phyloP scores from a whole-genome alignment of 1,284 basidiomycete genomes.

The Paramarasmius palmivorus region DNA sequence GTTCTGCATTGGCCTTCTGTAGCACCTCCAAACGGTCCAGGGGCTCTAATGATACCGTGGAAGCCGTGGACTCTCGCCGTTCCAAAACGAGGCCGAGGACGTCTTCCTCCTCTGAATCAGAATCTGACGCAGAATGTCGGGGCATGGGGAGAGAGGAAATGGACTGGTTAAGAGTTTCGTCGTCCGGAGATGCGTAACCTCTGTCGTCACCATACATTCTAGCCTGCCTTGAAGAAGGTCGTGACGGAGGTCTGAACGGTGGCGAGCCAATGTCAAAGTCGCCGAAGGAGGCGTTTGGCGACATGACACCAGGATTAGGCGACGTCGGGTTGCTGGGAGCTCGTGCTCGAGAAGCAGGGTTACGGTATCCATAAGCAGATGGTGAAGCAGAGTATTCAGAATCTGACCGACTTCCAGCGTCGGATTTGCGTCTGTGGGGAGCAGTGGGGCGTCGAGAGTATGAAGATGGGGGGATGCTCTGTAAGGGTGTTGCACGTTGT shows the following conservation, averaged over 20 bases:
- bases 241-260: constrained; percentile 37
- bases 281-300: constrained; percentile 1
- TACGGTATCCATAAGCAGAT: constrained; percentile 2
- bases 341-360: constrained; percentile 42
- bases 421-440: constrained; percentile 11
- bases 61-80: constrained; percentile 49
- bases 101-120: constrained; percentile 47
- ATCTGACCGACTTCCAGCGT: constrained; percentile 64
- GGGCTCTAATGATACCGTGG: constrained; percentile 63
- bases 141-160: constrained; percentile 38
- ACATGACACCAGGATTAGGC: constrained; percentile 31
- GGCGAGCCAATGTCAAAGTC: constrained; percentile 31
- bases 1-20: constrained; percentile 71
- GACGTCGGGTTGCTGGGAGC: constrained; percentile 69
- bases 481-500: constrained; percentile 11
- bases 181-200: constrained; percentile 40
- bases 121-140: constrained; percentile 15
- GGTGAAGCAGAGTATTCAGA: constrained; percentile 54
- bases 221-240: constrained; percentile 49
- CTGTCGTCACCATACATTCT: constrained; percentile 44
- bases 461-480: constrained; percentile 9
- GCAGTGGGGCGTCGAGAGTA: constrained; percentile 6
- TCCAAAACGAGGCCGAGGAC: constrained; percentile 59
- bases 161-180: constrained; percentile 27
- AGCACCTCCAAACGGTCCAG: constrained; percentile 69